Percentiles rank a stretch among this genome's conserved stretches.
Conservation (phyloP, 2,329 filamentous ascomycete genomes). For the Fusarium heterosporum region DNA sequence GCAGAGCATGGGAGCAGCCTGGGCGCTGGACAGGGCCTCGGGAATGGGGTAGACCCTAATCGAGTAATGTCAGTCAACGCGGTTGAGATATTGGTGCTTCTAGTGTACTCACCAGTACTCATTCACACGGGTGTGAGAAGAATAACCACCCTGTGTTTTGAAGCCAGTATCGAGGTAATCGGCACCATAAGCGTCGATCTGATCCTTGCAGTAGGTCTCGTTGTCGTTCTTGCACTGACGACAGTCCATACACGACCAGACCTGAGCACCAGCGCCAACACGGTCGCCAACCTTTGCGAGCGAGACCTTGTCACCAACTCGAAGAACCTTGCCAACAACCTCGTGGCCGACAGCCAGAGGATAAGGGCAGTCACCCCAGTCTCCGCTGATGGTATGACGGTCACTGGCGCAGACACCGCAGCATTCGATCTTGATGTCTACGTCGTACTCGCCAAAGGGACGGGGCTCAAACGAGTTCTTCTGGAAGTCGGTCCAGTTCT, state of each 20-base stretch:
- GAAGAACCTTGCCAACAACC: conserved; percentile 76
- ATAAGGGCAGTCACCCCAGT: conserved; percentile 73
- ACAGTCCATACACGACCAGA: conserved; percentile 62
- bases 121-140: conserved; percentile 52
- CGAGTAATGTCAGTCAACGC: conserved; percentile 11
- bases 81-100: neutral
- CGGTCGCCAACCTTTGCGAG: conserved; percentile 67
- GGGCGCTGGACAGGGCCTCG: conserved; percentile 70
- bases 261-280: conserved; percentile 70
- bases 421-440: conserved; percentile 87
- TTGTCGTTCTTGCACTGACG: conserved; percentile 55
- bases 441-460: conserved; percentile 86
- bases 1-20: conserved; percentile 85
- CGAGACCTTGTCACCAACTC: conserved; percentile 66
- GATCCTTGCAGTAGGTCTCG: conserved; percentile 56
- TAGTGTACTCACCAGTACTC: conserved; percentile 59
- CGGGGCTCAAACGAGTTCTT: conserved; percentile 85
- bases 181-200: conserved; percentile 62
- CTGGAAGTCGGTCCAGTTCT: conserved; percentile 69
- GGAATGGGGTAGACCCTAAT: conserved; percentile 78
- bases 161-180: conserved; percentile 63
- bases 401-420: conserved; percentile 83
- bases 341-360: conserved; percentile 78
- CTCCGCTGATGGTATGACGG: conserved; percentile 76
- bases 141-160: conserved; percentile 70